Conservation (phyloP, 139 green algal species). For the Protoeuglena noctilucae region DNA sequence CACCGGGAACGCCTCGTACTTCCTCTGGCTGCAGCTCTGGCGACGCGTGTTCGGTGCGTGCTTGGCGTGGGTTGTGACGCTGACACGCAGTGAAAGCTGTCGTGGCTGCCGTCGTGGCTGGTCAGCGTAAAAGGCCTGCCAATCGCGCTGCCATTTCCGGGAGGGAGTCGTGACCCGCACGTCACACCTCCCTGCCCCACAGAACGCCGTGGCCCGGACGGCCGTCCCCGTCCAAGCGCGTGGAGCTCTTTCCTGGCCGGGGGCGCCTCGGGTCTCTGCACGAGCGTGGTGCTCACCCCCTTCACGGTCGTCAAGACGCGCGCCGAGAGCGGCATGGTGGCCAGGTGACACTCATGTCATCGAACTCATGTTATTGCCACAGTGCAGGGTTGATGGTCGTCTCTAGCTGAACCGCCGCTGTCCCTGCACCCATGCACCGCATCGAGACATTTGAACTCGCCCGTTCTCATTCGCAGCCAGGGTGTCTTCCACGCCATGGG, state of each 20-base stretch:
- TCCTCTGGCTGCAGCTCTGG: constrained; percentile 47
- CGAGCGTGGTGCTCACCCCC: constrained; percentile 59
- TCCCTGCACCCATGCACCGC: neutral
- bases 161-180: neutral
- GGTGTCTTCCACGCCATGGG: constrained; percentile 6
- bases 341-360: constrained; percentile 7
- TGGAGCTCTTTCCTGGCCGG: constrained; percentile 11
- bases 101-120: neutral
- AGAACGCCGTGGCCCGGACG: neutral
- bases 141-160: constrained; percentile 5
- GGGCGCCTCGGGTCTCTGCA: constrained; percentile 44
- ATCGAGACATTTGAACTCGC: neutral
- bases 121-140: constrained; percentile 1
- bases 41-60: constrained; percentile 34
- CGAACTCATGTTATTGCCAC: neutral
- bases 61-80: constrained; percentile 2
- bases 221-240: neutral
- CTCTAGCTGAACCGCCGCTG: too few species aligned
- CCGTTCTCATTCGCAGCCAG: neutral
- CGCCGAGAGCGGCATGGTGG: constrained; percentile 63
- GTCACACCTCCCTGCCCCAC: neutral
- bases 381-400: neutral
- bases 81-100: neutral
- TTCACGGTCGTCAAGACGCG: constrained; percentile 90
- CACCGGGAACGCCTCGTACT: constrained; percentile 41